Evolutionary conservation across 345 rosid genomes (phyloP).

Genomic region (Linum trigynum): DNA sequence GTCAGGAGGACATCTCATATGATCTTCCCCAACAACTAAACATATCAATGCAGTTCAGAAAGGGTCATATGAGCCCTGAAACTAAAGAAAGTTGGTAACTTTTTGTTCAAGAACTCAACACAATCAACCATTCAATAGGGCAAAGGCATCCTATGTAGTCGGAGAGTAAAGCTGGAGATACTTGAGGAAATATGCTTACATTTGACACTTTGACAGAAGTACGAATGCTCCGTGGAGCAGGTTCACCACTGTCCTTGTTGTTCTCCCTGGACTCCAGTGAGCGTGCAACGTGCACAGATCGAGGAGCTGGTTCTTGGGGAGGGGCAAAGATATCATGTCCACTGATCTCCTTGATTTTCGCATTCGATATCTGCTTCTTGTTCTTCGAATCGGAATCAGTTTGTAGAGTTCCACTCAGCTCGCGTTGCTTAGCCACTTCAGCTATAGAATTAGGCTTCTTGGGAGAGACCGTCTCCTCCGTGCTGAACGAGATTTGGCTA

Average conservation of each 20-base stretch:
- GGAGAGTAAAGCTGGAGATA: neutral
- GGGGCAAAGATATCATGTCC: constrained; percentile 28
- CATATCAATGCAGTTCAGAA: neutral
- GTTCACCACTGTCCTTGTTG: neutral
- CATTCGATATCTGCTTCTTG: constrained; percentile 22
- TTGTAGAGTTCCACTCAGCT: constrained; percentile 21
- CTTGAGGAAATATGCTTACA: neutral
- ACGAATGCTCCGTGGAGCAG: constrained; percentile 4
- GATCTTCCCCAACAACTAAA: neutral
- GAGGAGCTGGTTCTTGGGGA: constrained; percentile 14
- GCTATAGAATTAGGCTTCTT: constrained; percentile 23
- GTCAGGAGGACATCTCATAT: neutral
- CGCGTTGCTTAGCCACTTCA: constrained; percentile 25
- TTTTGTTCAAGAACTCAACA: neutral
- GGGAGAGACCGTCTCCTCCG: constrained; percentile 21
- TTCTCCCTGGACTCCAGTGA: neutral
- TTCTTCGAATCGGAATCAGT: constrained; percentile 13
- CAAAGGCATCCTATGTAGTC: neutral
- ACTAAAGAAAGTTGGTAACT: neutral
- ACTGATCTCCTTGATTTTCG: constrained; percentile 24
- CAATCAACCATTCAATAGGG: no score
- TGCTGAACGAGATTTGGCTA: constrained; percentile 21
- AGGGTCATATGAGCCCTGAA: constrained; percentile 1
- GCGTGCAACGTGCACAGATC: constrained; percentile 12
- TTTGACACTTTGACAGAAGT: constrained; percentile 2